A percentile compares a stretch with the other conserved stretches of the same genome.
Conservation (phyloP, 768 basidiomycete species). For the Dictyophora rubrovolvata region DNA sequence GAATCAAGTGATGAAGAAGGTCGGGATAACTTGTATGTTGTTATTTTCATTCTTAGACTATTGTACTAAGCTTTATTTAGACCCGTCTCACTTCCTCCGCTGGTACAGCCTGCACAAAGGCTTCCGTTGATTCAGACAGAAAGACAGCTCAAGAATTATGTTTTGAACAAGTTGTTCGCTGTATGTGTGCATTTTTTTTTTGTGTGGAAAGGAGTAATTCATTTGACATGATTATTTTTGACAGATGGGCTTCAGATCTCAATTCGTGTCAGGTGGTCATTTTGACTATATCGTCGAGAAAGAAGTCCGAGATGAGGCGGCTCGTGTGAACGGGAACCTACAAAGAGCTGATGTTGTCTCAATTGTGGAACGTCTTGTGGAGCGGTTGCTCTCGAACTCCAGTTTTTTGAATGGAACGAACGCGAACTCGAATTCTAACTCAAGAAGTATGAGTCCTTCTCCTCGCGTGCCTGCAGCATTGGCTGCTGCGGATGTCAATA, state of each 20-base stretch:
- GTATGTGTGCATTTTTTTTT: neutral
- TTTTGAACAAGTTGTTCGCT: neutral
- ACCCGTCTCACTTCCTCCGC: neutral
- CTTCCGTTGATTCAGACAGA: neutral
- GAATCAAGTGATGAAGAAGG: neutral
- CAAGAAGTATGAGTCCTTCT: neutral
- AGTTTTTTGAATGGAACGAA: neutral
- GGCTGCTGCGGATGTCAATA: neutral
- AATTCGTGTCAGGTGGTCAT: neutral
- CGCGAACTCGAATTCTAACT: neutral
- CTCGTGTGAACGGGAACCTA: neutral
- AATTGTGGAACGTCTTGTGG: neutral
- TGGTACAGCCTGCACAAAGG: neutral
- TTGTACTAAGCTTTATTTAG: neutral
- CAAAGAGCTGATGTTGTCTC: neutral
- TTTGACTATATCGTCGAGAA: neutral
- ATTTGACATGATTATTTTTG: neutral
- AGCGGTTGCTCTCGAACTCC: neutral
- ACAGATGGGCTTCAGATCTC: neutral
- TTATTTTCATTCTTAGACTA: neutral
- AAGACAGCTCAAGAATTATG: neutral
- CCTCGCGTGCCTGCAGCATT: neutral
- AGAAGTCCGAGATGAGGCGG: neutral
- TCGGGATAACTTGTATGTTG: neutral
- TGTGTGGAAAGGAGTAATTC: neutral